Percentiles rank a stretch among this genome's conserved stretches.
These are phyloP conservation scores for Limonium bicolor DNA, from an alignment of 148 eudicot genomes.

Conservation along the genomic window DNA sequence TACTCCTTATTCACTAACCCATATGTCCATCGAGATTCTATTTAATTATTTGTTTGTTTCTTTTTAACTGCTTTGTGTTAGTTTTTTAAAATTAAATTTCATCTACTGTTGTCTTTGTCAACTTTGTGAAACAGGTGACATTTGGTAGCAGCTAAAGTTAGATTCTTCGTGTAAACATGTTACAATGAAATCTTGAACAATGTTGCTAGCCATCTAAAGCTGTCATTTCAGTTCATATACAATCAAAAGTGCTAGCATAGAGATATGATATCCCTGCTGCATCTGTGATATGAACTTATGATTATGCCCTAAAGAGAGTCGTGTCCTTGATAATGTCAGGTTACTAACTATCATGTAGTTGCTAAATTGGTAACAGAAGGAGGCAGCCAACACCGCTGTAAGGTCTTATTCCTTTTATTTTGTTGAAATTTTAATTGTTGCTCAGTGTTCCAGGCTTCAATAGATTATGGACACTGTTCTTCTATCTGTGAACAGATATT, in stretches of 20 bases:
- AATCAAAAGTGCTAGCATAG: not conserved
- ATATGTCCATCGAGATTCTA: no score
- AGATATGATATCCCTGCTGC: not conserved
- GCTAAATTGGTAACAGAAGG: constrained; percentile 67
- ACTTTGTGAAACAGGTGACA: no score
- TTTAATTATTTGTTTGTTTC: no score
- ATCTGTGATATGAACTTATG: not conserved
- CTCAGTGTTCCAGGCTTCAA: not conserved
- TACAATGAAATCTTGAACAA: no score
- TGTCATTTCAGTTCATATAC: no score
- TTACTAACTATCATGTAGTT: constrained; percentile 85
- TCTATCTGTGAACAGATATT: not conserved
- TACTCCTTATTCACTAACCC: no score
- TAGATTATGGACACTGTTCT: not conserved
- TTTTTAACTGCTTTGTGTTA: no score
- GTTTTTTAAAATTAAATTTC: no score
- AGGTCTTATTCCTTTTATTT: constrained; percentile 38
- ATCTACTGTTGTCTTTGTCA: no score
- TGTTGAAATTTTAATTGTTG: constrained; percentile 1
- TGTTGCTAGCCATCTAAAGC: no score
- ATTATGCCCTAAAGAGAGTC: not conserved
- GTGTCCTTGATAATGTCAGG: constrained; percentile 27
- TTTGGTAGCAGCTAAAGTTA: no score
- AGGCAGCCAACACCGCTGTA: constrained; percentile 67
- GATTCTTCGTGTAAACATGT: no score